phyloP scores from a whole-genome alignment of 2,329 filamentous ascomycete genomes.

The Pseudogymnoascus sp. region DNA sequence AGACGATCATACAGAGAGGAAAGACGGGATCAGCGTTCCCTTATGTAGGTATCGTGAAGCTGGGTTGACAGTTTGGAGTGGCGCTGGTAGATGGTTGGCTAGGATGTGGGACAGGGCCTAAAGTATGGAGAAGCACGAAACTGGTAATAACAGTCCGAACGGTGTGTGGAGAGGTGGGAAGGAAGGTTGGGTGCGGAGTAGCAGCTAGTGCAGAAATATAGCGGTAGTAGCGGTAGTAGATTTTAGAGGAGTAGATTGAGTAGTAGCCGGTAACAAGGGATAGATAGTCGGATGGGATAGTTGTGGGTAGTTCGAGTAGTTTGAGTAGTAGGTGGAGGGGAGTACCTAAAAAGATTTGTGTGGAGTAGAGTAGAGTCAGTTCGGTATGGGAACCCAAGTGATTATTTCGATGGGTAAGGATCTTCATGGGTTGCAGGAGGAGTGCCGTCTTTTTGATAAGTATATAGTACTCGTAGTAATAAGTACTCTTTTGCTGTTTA shows the following conservation, averaged over 20 bases:
- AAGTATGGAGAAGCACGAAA: background rate
- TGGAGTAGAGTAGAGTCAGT: slow-evolving; percentile 2
- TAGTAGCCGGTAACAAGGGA: background rate
- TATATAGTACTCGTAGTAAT: background rate
- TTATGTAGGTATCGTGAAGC: slow-evolving; percentile 9
- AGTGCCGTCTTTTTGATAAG: background rate
- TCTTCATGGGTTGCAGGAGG: background rate
- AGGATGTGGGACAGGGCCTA: background rate
- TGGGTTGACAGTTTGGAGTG: background rate
- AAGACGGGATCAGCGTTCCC: slow-evolving; percentile 8
- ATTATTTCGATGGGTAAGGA: background rate
- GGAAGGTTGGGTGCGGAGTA: background rate
- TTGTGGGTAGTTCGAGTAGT: background rate
- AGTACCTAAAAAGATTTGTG: background rate
- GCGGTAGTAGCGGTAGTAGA: background rate
- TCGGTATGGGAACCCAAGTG: background rate
- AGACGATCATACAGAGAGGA: slow-evolving; percentile 9
- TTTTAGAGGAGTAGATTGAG: too few relatives aligned
- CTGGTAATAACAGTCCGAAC: background rate
- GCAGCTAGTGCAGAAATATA: background rate
- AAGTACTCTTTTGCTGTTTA: background rate
- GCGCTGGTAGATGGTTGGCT: slow-evolving; percentile 4
- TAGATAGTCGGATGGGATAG: background rate
- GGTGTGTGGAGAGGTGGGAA: background rate
- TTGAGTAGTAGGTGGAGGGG: background rate